Percentiles rank a stretch among this genome's conserved stretches.
Conservation (phyloP, 2,329 filamentous ascomycete species). For the Sclerotinia subarctica region DNA sequence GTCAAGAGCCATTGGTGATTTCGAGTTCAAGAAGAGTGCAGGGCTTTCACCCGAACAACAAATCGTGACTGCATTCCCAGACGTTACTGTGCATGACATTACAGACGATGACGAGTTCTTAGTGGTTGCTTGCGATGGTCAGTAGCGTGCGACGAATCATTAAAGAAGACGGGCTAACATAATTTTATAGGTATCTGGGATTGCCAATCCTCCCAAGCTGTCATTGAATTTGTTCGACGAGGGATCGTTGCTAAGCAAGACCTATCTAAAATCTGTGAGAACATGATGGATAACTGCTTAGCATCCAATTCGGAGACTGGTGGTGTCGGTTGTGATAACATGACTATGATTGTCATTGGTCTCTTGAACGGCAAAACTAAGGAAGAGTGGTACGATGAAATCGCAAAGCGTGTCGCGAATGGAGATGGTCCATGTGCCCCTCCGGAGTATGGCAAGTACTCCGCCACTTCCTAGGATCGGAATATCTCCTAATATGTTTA, state of each 20-base stretch:
- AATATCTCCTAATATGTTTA: slow-evolving; percentile 33
- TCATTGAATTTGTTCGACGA: slow-evolving; percentile 93
- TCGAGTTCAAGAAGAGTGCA: slow-evolving; percentile 99
- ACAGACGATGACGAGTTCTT: slow-evolving; percentile 93
- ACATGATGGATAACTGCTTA: slow-evolving; percentile 99
- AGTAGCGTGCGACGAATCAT: slow-evolving; percentile 37
- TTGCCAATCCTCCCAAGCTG: slow-evolving; percentile 96
- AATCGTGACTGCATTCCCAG: slow-evolving; percentile 95
- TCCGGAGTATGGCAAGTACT: slow-evolving; percentile 86
- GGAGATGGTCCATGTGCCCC: slow-evolving; percentile 97
- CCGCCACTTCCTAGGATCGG: slow-evolving; percentile 20
- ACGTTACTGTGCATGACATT: slow-evolving; percentile 88
- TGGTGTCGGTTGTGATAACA: slow-evolving; percentile 98
- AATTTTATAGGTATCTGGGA: slow-evolving; percentile 85
- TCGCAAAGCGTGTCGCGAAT: slow-evolving; percentile 89
- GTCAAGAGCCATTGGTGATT: slow-evolving; percentile 96
- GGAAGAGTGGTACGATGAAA: slow-evolving; percentile 97
- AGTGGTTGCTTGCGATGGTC: slow-evolving; percentile 89
- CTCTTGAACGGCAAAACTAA: slow-evolving; percentile 88
- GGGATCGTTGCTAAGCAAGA: slow-evolving; percentile 97
- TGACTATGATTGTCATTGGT: slow-evolving; percentile 93
- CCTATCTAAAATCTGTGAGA: slow-evolving; percentile 92
- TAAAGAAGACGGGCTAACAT: slow-evolving; percentile 28
- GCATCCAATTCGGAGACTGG: slow-evolving; percentile 97
- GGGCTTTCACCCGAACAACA: slow-evolving; percentile 97